Evolutionary conservation across 2,329 filamentous ascomycete species (phyloP).

Genomic region (Fusarium sarcochroum): DNA sequence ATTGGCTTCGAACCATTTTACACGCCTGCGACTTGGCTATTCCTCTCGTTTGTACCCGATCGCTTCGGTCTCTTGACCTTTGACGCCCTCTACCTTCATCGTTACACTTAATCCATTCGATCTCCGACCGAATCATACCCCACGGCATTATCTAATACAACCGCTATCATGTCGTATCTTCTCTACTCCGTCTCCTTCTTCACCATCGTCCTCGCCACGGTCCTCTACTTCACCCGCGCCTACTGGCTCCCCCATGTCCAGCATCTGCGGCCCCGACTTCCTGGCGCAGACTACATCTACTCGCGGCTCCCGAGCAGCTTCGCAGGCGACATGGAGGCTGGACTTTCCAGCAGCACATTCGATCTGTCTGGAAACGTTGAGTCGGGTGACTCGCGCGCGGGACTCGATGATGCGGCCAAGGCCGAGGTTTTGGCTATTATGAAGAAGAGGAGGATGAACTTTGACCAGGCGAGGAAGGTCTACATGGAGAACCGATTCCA

Average conservation of each 20-base stretch:
- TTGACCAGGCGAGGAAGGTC: constrained; percentile 90
- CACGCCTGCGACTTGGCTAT: constrained; percentile 29
- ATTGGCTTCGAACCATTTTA: constrained; percentile 11
- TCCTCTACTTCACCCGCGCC: constrained; percentile 83
- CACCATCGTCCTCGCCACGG: constrained; percentile 79
- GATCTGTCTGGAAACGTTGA: constrained; percentile 86
- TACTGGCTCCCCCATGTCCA: constrained; percentile 82
- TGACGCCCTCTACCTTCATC: not conserved
- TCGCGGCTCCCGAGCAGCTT: constrained; percentile 83
- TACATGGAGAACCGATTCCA: constrained; percentile 90
- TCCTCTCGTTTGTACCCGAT: constrained; percentile 37
- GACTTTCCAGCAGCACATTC: constrained; percentile 86
- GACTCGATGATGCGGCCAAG: constrained; percentile 86
- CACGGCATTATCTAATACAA: constrained; percentile 7
- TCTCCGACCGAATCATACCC: constrained; percentile 8
- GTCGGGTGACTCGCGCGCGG: constrained; percentile 81
- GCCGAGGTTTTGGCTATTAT: constrained; percentile 89
- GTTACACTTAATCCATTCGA: constrained; percentile 8
- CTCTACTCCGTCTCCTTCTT: constrained; percentile 83
- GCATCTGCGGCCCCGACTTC: constrained; percentile 66
- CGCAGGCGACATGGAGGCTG: constrained; percentile 87
- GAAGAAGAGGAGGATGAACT: constrained; percentile 84
- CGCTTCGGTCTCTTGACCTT: constrained; percentile 13
- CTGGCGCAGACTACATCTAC: constrained; percentile 76
- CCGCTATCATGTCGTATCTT: constrained; percentile 77